Evolutionary conservation across 352 stramenopile species (phyloP).

Genomic region (Phytopythium montanum): DNA sequence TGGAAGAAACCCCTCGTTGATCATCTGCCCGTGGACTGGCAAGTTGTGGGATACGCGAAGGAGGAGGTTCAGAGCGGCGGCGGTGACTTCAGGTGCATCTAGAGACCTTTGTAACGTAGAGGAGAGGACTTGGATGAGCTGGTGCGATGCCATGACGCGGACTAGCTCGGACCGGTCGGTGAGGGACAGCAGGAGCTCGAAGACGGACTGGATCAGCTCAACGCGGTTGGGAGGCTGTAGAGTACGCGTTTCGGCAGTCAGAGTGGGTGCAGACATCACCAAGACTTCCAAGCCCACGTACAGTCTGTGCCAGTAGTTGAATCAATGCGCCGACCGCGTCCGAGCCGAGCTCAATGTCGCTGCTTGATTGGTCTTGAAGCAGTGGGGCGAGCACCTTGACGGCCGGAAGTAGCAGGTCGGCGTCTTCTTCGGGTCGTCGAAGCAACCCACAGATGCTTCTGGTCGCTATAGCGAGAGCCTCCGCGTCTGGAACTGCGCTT

Average conservation of each 20-base stretch:
- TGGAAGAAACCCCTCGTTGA: conserved; percentile 46
- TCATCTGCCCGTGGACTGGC: conserved; percentile 47
- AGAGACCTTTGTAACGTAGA: conserved; percentile 6
- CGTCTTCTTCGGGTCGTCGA: not conserved
- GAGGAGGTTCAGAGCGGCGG: conserved; percentile 30
- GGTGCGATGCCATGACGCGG: not conserved
- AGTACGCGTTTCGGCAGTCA: too few relatives aligned
- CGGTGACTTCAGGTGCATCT: not conserved
- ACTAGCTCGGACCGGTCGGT: not conserved
- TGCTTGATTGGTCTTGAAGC: not conserved
- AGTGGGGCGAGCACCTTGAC: not conserved
- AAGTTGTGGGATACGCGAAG: conserved; percentile 29
- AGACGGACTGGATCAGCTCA: not conserved
- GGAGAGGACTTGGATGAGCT: not conserved
- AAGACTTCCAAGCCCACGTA: not conserved
- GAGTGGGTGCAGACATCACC: too few relatives aligned
- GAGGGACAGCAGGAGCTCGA: not conserved
- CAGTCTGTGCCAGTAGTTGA: not conserved
- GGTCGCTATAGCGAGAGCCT: not conserved
- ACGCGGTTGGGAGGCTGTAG: not conserved
- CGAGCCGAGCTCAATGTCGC: not conserved
- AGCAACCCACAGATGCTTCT: not conserved
- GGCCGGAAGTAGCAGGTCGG: not conserved
- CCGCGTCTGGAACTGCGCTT: too few relatives aligned
- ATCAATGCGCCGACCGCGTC: not conserved